Evolutionary conservation across 2,329 filamentous ascomycete species (phyloP), one percentile per base, ranked within the genome.

Genomic region (Xylaria sp.): DNA sequence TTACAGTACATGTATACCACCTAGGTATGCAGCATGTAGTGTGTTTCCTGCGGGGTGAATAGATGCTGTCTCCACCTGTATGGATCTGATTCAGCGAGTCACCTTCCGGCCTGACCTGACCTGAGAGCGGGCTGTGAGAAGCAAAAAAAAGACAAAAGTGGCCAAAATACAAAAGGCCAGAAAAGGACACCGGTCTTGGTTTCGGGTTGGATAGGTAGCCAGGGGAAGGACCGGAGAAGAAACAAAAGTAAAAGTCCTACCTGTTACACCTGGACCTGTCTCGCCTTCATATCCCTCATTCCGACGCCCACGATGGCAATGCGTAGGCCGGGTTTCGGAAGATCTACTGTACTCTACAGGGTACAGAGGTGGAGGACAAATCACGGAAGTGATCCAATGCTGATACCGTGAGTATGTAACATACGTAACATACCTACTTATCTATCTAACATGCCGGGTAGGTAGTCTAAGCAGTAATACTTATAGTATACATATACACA

Each of bases 241-340:
- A 35, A 35, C 4, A 8, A 44, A 44, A 44, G 16, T 44, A 62
- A 53, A 58, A 57, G n/a, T 16, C 65, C 54, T 53, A 32, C 13
- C 27, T 51, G 13, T 66, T 50, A 59, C 55, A 51, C 60, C 42
- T 44, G 53, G 48, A 40, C 55, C 53, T 69, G 60, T 67, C 32
- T 64, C 42, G 60, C 55, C 50, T n/a, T 47, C 57, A 37, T 60
- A 47, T 61, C 60, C 50, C 66, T 65, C 23, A 47, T 65, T 42
- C 48, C 55, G 60, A 63, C 54, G 47, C 44, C 44, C 65, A 59
- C 37, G 23, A 25, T 40, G 44, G 48, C 37, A 27, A 13, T 21
- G 47, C 54, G 60, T 23, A 37, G 50, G 63, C 50, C 64, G 58
- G 42, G 64, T 66, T 53, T 66, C 64, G 64, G 64, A 66, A 58